Evolutionary conservation across 495 filamentous ascomycete species (phyloP).

Genomic region (Podospora tetraspora): DNA sequence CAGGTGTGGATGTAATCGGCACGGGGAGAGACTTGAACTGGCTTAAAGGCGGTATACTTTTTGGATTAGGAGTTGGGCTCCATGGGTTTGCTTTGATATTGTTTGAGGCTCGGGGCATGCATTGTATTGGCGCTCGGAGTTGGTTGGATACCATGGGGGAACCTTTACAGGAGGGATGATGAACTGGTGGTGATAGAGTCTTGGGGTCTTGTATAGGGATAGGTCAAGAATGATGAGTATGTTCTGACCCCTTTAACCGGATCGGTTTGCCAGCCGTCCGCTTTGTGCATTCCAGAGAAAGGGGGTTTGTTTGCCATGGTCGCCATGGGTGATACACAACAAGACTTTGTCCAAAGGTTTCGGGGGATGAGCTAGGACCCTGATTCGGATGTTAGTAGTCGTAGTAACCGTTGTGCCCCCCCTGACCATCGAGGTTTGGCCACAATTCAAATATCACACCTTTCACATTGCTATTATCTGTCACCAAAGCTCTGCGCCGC

Average conservation of each 20-base stretch:
- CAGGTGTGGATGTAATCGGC: slow-evolving; percentile 39
- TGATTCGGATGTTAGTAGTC: no score
- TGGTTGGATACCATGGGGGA: not conserved
- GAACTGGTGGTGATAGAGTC: not conserved
- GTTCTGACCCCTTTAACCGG: not conserved
- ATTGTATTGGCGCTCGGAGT: not conserved
- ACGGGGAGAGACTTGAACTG: slow-evolving; percentile 4
- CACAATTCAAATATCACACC: no score
- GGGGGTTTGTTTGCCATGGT: not conserved
- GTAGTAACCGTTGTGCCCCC: no score
- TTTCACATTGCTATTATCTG: no score
- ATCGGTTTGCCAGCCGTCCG: not conserved
- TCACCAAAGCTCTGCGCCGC: no score
- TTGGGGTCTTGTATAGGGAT: not conserved
- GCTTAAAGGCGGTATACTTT: not conserved
- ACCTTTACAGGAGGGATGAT: not conserved
- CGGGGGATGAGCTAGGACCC: no score
- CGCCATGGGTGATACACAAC: no score
- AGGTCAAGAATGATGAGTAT: not conserved
- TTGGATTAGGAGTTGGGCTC: not conserved
- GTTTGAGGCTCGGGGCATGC: not conserved
- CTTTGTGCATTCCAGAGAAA: not conserved
- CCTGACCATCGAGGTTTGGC: no score
- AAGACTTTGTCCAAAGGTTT: no score
- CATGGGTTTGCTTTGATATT: not conserved